Percentiles rank a stretch among this genome's conserved stretches.
phyloP scores from a whole-genome alignment of 768 basidiomycete genomes.

The Phaffia tasmanica region DNA sequence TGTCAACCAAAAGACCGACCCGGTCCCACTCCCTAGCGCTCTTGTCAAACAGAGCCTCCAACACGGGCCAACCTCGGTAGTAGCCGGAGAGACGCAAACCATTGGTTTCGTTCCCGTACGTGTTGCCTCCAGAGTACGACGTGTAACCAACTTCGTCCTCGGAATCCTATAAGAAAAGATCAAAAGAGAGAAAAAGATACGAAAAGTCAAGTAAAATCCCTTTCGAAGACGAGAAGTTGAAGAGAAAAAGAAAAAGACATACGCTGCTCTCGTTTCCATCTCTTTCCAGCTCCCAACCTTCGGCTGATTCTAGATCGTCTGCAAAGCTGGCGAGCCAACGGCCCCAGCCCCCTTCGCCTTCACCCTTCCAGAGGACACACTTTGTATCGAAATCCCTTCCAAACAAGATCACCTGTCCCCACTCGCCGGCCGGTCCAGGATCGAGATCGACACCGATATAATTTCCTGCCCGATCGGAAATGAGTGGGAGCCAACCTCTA shows the following conservation, averaged over 20 bases:
- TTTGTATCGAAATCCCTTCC: slow-evolving; percentile 99
- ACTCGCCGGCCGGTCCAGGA: slow-evolving; percentile 52
- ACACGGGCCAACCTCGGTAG: slow-evolving; percentile 81
- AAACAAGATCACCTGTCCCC: slow-evolving; percentile 93
- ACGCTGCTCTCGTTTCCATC: slow-evolving; percentile 32
- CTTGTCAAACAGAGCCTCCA: slow-evolving; percentile 87
- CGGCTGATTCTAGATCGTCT: slow-evolving; percentile 82
- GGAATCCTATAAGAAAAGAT: slow-evolving; percentile 10
- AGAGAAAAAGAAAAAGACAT: neutral
- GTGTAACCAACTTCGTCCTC: slow-evolving; percentile 38
- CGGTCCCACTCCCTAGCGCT: slow-evolving; percentile 80
- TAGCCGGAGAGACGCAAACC: slow-evolving; percentile 69
- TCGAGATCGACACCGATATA: slow-evolving; percentile 93
- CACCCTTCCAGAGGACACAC: slow-evolving; percentile 85
- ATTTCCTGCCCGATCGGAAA: slow-evolving; percentile 87
- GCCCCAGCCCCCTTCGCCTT: slow-evolving; percentile 86
- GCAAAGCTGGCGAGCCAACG: slow-evolving; percentile 83
- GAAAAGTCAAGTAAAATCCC: too few species aligned
- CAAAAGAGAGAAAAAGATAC: neutral
- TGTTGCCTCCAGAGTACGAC: slow-evolving; percentile 39
- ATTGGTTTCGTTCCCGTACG: slow-evolving; percentile 57
- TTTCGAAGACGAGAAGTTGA: neutral
- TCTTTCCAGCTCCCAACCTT: slow-evolving; percentile 69
- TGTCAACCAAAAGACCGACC: slow-evolving; percentile 46
- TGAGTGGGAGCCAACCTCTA: slow-evolving; percentile 90